These are phyloP conservation scores for Cercospora sojina DNA, from an alignment of 2,329 filamentous ascomycete genomes.

Conservation along the genomic window DNA sequence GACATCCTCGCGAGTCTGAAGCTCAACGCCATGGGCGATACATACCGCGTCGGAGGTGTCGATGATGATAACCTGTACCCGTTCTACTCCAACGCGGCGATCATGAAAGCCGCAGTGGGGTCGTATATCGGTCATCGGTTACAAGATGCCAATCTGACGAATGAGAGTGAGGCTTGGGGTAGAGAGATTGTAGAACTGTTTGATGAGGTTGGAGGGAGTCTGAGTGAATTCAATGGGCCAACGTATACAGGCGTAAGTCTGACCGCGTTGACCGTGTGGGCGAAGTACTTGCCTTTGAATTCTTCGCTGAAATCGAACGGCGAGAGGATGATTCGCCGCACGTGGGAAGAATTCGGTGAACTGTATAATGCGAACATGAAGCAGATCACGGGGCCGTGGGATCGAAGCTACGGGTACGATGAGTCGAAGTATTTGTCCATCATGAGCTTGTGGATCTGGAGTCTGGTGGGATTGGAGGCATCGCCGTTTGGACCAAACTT, in stretches of 20 bases:
- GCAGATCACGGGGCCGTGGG: conserved; percentile 65
- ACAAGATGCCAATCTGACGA: conserved; percentile 60
- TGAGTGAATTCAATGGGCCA: conserved; percentile 63
- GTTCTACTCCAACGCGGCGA: conserved; percentile 59
- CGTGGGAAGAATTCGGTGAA: conserved; percentile 52
- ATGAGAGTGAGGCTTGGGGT: conserved; percentile 57
- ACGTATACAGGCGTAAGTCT: conserved; percentile 64
- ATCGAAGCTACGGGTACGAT: conserved; percentile 62
- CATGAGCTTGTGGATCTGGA: conserved; percentile 60
- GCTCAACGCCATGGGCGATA: conserved; percentile 59
- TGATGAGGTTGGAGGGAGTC: conserved; percentile 51
- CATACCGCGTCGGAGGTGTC: conserved; percentile 60
- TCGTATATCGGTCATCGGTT: conserved; percentile 59
- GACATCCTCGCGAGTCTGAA: conserved; percentile 56
- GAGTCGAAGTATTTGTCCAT: conserved; percentile 63
- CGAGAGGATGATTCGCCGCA: conserved; percentile 53
- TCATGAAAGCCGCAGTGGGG: conserved; percentile 63
- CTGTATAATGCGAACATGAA: conserved; percentile 60
- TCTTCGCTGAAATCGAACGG: conserved; percentile 57
- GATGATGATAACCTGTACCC: conserved; percentile 63
- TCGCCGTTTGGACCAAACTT: conserved; percentile 35
- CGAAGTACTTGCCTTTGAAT: conserved; percentile 57
- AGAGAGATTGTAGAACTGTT: conserved; percentile 59
- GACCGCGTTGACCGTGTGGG: conserved; percentile 59
- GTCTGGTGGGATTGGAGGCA: conserved; percentile 52